Conservation (phyloP, 2,329 filamentous ascomycete genomes). For the Sporothrix pseudoabietina region DNA sequence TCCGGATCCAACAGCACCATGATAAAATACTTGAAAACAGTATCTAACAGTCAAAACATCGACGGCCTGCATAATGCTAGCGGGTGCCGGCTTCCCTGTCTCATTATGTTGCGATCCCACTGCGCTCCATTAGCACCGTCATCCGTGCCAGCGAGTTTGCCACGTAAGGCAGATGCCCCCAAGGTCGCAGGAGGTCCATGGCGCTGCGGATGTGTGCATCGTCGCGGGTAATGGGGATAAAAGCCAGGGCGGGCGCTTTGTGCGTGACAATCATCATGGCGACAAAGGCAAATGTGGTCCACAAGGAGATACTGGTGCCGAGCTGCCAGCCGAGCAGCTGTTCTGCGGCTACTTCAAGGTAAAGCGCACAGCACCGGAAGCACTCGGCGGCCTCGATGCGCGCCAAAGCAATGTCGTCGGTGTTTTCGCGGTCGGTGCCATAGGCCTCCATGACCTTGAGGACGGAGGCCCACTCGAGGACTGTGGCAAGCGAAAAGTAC, state of each 20-base stretch:
- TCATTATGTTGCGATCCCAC: slow-evolving; percentile 24
- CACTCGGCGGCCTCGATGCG: slow-evolving; percentile 29
- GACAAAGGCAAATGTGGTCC: slow-evolving; percentile 31
- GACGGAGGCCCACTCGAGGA: slow-evolving; percentile 33
- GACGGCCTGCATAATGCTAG: neutral
- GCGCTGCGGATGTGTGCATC: slow-evolving; percentile 26
- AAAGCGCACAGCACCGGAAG: slow-evolving; percentile 27
- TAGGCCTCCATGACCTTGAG: slow-evolving; percentile 32
- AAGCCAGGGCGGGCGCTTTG: slow-evolving; percentile 28
- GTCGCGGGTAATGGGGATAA: slow-evolving; percentile 30
- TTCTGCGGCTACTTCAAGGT: slow-evolving; percentile 30
- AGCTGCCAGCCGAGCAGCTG: slow-evolving; percentile 32
- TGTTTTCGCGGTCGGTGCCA: slow-evolving; percentile 25
- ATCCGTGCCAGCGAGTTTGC: slow-evolving; percentile 28
- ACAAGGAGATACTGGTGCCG: slow-evolving; percentile 28
- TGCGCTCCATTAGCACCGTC: slow-evolving; percentile 30
- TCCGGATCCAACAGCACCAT: neutral
- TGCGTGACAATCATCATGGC: slow-evolving; percentile 31
- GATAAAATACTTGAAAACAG: neutral
- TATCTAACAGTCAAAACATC: neutral
- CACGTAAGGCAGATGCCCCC: slow-evolving; percentile 32
- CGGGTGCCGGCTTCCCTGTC: neutral
- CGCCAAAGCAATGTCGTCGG: slow-evolving; percentile 29
- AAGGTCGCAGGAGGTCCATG: slow-evolving; percentile 29
- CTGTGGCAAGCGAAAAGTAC: slow-evolving; percentile 30